Base-by-base conservation (phyloP, 2,329 filamentous ascomycete species). In the Fusarium denticulatum region DNA sequence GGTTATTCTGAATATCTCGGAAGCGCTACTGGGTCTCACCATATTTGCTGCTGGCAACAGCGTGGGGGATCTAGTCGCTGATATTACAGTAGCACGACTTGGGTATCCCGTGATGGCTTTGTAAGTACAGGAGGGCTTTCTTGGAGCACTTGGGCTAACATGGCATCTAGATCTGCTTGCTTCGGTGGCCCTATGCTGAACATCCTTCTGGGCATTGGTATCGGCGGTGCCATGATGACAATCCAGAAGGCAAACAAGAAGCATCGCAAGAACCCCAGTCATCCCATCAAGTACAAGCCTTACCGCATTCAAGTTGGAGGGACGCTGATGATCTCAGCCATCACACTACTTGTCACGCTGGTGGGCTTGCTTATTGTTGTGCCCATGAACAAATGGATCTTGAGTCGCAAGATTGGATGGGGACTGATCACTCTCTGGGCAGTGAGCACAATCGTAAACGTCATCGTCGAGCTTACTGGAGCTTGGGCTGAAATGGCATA, bases 141-240 rank as follows among this genome's bases (percentile, higher is more conserved):
- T 58, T 18, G 34, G 20, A 18, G 24, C 43, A 14, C n/a, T 32
- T 15, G 20, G 34, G 36, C 74, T 77, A 34, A 76, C 56, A 12
- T 30, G 43, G 5, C 20, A 24, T 39, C 32, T 67, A 90, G 88
- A 45, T 95, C 94, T 39, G 96, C 96, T 9, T 99, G 96, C 80
- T 98, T 99, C 80, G 96, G 96, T n/a, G 97, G 96, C 0, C 96
- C 96, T 0, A 96, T 99, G 94, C 89, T 99, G 45, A 99, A 99
- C 78, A 99, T 99, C 71, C 85, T 99, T 0, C 89, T 99, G 8
- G 96, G 96, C 1, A 95, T 99, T 59, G 96, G 96, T n/a, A 86
- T 98, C 8, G 93, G 93, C 32, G 96, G 96, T 22, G 88, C 94
- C 43, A 97, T 95, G 80, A 96, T 98, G 88, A 95, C 94, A 64